Conservation (phyloP, 2,329 filamentous ascomycete species). For the Acarospora socialis region DNA sequence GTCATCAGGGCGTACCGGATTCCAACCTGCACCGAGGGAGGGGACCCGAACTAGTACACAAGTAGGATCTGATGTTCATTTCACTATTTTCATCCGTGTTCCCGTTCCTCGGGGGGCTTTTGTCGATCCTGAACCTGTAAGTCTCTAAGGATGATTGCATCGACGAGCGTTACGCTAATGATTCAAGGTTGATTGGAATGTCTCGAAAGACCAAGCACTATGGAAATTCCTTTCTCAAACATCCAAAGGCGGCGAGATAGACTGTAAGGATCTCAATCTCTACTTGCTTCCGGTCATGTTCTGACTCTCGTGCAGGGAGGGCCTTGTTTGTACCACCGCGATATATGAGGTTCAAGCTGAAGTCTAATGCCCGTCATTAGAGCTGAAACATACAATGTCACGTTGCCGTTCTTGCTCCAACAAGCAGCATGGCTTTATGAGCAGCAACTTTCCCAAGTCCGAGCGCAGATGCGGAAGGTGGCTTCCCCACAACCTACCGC, state of each 20-base stretch:
- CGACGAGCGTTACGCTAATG: conserved; percentile 10
- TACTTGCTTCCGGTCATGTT: conserved; percentile 8
- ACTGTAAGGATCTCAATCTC: conserved; percentile 49
- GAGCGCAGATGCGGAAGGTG: conserved; percentile 69
- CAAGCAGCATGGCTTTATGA: conserved; percentile 92
- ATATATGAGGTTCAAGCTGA: conserved; percentile 4
- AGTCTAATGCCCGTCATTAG: conserved; percentile 25
- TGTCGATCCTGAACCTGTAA: conserved; percentile 73
- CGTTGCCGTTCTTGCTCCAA: conserved; percentile 75
- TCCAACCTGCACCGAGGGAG: too few species aligned
- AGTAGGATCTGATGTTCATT: conserved; percentile 19
- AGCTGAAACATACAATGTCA: conserved; percentile 66
- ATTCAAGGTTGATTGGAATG: conserved; percentile 70
- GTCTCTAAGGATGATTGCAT: conserved; percentile 17
- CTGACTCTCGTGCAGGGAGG: conserved; percentile 44
- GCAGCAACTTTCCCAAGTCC: conserved; percentile 74
- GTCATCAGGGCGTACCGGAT: too few species aligned
- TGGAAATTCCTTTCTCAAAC: conserved; percentile 82
- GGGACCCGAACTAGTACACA: too few species aligned
- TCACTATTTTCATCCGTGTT: conserved; percentile 74
- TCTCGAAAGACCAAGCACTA: conserved; percentile 68
- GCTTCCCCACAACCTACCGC: conserved; percentile 27
- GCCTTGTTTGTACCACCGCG: conserved; percentile 46
- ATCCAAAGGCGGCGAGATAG: conserved; percentile 63
- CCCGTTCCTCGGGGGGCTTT: conserved; percentile 80